Conservation (phyloP, 2,329 filamentous ascomycete species). For the Myotisia sp. region DNA sequence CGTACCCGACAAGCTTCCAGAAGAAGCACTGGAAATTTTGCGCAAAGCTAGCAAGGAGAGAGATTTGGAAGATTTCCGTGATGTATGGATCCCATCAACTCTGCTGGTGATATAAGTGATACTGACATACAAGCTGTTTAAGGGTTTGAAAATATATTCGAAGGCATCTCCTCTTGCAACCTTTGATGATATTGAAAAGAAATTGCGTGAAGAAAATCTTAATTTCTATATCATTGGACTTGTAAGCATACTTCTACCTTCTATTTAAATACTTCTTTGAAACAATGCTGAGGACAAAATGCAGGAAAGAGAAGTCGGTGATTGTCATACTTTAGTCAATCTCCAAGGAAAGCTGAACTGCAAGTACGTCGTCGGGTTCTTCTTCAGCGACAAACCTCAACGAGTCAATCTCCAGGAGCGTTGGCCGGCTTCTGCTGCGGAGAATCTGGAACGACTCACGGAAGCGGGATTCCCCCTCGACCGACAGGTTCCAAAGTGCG, state of each 20-base stretch:
- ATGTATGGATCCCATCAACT: slow-evolving; percentile 18
- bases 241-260: slow-evolving; percentile 19
- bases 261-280: neutral
- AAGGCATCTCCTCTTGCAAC: slow-evolving; percentile 34
- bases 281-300: slow-evolving; percentile 7
- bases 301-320: slow-evolving; percentile 29
- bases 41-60: slow-evolving; percentile 35
- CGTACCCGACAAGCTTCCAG: slow-evolving; percentile 34
- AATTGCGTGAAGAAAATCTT: slow-evolving; percentile 35
- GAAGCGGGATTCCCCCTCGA: slow-evolving; percentile 40
- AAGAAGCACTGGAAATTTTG: slow-evolving; percentile 38
- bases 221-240: slow-evolving; percentile 40
- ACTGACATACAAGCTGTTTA: slow-evolving; percentile 4
- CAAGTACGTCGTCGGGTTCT: slow-evolving; percentile 38
- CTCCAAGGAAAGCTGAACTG: slow-evolving; percentile 39
- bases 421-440: slow-evolving; percentile 37
- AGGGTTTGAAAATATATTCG: slow-evolving; percentile 38
- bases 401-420: slow-evolving; percentile 32
- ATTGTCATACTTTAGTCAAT: slow-evolving; percentile 38
- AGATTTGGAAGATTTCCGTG: slow-evolving; percentile 39
- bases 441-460: slow-evolving; percentile 38
- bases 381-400: slow-evolving; percentile 32
- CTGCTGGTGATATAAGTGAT: neutral
- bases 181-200: slow-evolving; percentile 37
- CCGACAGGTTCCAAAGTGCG: slow-evolving; percentile 36